Conservation (phyloP, 2,329 filamentous ascomycete species). For the Cytospora leucostoma region DNA sequence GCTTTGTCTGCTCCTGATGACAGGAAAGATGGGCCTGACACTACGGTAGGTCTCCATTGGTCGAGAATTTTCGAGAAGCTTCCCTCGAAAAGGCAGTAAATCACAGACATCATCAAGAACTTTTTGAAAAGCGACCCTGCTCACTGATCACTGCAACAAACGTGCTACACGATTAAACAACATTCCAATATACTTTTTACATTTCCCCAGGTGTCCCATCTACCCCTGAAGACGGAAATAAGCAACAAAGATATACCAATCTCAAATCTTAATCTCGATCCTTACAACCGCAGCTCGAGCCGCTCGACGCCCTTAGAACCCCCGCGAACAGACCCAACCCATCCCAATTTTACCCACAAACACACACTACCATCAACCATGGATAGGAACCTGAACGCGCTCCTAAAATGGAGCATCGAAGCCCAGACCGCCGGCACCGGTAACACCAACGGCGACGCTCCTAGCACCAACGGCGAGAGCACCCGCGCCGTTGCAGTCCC, state of each 20-base stretch:
- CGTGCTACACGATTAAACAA: neutral
- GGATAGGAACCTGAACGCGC: slow-evolving; percentile 40
- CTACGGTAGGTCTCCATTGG: slow-evolving; percentile 34
- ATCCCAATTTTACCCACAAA: slow-evolving; percentile 18
- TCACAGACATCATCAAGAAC: slow-evolving; percentile 13
- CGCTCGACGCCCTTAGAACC: neutral
- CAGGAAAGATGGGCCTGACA: slow-evolving; percentile 12
- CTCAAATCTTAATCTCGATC: neutral
- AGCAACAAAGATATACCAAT: slow-evolving; percentile 4
- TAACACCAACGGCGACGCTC: neutral
- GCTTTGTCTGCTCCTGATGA: slow-evolving; percentile 1
- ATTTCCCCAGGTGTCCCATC: slow-evolving; percentile 9
- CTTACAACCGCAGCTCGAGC: neutral
- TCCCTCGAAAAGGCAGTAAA: slow-evolving; percentile 34
- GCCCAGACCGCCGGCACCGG: slow-evolving; percentile 23
- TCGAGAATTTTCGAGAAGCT: slow-evolving; percentile 41
- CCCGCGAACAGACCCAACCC: slow-evolving; percentile 5
- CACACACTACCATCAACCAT: slow-evolving; percentile 29
- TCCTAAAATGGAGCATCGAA: slow-evolving; percentile 43
- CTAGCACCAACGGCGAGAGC: neutral
- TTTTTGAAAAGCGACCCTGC: slow-evolving; percentile 10
- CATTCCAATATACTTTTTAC: neutral
- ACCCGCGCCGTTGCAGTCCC: slow-evolving; percentile 24
- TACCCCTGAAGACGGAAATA: neutral
- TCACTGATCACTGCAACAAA: slow-evolving; percentile 1